Evolutionary conservation across 306 rosid genomes (phyloP).

Genomic region (Castanopsis chinensis): DNA sequence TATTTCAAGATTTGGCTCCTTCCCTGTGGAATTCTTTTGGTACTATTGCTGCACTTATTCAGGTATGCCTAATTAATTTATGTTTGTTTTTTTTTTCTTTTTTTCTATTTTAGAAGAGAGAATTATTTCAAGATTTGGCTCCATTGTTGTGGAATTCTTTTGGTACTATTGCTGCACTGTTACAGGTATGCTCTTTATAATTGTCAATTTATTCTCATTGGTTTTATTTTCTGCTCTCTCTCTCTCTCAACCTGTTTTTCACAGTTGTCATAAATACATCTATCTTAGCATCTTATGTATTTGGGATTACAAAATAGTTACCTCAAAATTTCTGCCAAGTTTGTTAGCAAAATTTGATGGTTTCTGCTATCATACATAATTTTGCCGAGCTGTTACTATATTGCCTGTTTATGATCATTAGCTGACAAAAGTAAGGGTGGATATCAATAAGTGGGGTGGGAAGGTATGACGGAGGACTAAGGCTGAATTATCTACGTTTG

Average conservation of each 20-base stretch:
- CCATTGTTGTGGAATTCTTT: constrained; percentile 95
- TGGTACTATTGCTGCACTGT: constrained; percentile 90
- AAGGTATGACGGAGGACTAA: background rate
- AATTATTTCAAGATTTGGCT: constrained; percentile 91
- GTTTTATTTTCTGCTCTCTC: background rate
- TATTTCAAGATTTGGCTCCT: constrained; percentile 41
- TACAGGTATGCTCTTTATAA: constrained; percentile 47
- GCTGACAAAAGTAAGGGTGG: background rate
- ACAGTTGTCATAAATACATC: background rate
- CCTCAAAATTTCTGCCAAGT: background rate
- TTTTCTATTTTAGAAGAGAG: constrained; percentile 70
- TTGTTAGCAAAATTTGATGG: background rate
- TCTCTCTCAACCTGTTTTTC: background rate
- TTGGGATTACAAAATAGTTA: background rate
- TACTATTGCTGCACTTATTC: constrained; percentile 32
- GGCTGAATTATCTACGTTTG: background rate
- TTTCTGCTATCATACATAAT: background rate
- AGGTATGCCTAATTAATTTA: constrained; percentile 22
- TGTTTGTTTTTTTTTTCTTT: background rate
- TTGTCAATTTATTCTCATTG: constrained; percentile 14
- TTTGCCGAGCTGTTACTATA: too few relatives aligned
- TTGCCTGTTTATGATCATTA: too few relatives aligned
- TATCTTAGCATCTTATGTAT: background rate
- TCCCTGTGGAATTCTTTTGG: constrained; percentile 31
- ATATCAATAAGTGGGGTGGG: background rate